A percentile compares a stretch with the other conserved stretches of the same genome.
Evolutionary conservation across 495 filamentous ascomycete species (phyloP).

Genomic region (Trichoderma reesei): DNA sequence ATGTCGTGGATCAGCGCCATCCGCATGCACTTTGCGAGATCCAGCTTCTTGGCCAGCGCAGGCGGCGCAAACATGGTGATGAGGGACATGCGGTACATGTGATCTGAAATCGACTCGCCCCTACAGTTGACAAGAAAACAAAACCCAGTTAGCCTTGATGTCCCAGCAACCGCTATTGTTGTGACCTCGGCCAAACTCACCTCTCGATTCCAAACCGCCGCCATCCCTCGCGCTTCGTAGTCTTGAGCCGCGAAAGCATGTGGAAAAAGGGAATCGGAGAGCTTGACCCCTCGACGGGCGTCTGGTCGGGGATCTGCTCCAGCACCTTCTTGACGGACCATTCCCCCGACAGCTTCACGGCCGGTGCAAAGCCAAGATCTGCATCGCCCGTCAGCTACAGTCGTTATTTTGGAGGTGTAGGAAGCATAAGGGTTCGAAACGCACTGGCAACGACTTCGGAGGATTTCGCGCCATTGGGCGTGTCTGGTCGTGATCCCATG

Average conservation of each 20-base stretch:
- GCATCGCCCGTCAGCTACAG: background rate
- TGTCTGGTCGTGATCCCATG: background rate
- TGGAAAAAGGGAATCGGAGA: constrained; percentile 90
- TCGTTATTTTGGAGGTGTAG: no score
- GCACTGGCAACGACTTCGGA: background rate
- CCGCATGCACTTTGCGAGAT: constrained; percentile 76
- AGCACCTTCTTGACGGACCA: constrained; percentile 45
- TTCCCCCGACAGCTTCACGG: constrained; percentile 25
- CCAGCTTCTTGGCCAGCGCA: constrained; percentile 54
- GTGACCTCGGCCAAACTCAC: constrained; percentile 18
- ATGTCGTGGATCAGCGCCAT: constrained; percentile 97
- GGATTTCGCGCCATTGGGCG: background rate
- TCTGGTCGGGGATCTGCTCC: constrained; percentile 30
- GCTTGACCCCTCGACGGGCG: constrained; percentile 47
- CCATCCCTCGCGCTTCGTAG: constrained; percentile 93
- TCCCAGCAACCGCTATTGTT: constrained; percentile 10
- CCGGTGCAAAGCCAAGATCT: constrained; percentile 25
- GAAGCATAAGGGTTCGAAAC: background rate
- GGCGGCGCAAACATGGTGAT: constrained; percentile 89
- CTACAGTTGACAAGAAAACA: constrained; percentile 14
- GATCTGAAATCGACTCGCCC: constrained; percentile 84
- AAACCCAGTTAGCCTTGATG: constrained; percentile 5
- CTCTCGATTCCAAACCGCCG: constrained; percentile 68
- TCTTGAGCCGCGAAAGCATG: constrained; percentile 85
- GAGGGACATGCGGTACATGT: constrained; percentile 99